Evolutionary conservation across 306 rosid genomes (phyloP).

Genomic region (Vigna unguiculata): DNA sequence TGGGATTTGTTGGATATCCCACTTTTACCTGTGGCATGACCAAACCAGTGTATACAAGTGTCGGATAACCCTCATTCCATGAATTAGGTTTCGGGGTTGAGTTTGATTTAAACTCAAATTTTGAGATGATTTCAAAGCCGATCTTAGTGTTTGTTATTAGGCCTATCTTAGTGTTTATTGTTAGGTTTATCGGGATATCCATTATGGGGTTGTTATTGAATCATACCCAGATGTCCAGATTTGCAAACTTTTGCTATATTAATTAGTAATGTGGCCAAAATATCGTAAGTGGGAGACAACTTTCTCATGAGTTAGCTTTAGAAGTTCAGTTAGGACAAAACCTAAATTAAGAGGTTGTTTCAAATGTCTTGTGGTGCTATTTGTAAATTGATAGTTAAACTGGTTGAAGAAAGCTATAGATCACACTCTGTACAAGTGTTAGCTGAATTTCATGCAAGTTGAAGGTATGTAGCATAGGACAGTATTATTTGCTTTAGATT

Average conservation of each 20-base stretch:
- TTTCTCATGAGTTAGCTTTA: neutral
- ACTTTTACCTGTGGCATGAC: neutral
- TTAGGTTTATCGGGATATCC: neutral
- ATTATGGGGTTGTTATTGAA: neutral
- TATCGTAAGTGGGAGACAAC: neutral
- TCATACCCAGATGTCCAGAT: neutral
- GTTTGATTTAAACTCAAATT: neutral
- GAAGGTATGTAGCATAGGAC: neutral
- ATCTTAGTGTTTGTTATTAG: neutral
- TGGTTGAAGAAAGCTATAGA: constrained; percentile 10
- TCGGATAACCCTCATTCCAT: neutral
- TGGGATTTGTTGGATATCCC: neutral
- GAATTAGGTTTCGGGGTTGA: neutral
- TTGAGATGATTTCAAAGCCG: neutral
- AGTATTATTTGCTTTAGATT: constrained; percentile 11
- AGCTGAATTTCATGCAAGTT: constrained; percentile 11
- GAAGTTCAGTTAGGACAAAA: neutral
- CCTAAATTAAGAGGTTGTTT: constrained; percentile 1
- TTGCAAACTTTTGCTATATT: neutral
- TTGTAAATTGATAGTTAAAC: neutral
- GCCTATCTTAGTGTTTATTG: neutral
- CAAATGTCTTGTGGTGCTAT: constrained; percentile 15
- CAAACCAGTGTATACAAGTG: neutral
- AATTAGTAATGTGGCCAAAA: neutral
- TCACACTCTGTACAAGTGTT: neutral